phyloP scores from a whole-genome alignment of 345 rosid genomes.

The Populus alba region DNA sequence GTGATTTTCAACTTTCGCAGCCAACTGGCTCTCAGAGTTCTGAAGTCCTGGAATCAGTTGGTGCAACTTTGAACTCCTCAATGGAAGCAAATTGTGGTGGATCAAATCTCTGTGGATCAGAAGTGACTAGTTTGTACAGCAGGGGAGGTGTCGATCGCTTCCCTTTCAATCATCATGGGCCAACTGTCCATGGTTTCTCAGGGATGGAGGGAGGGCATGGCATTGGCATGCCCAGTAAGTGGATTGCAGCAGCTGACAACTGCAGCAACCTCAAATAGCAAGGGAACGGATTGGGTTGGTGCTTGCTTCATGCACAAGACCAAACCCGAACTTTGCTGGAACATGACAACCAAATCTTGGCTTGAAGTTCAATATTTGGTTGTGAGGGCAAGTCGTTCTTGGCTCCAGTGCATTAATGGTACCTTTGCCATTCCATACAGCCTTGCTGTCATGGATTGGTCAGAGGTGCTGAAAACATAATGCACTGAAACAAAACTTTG shows the following conservation, averaged over 20 bases:
- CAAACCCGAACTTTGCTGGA: constrained; percentile 19
- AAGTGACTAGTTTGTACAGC: constrained; percentile 72
- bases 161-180: constrained; percentile 34
- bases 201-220: constrained; percentile 42
- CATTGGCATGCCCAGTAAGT: constrained; percentile 62
- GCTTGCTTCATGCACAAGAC: constrained; percentile 14
- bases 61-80: constrained; percentile 57
- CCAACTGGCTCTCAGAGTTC: constrained; percentile 74
- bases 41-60: constrained; percentile 74
- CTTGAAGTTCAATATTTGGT: constrained; percentile 40
- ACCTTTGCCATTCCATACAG: constrained; percentile 20
- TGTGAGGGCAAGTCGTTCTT: constrained; percentile 96
- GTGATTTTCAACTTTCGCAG: constrained; percentile 20
- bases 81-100: constrained; percentile 46
- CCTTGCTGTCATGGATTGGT: constrained; percentile 10
- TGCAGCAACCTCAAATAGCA: constrained; percentile 62
- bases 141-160: constrained; percentile 34
- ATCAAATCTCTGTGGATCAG: constrained; percentile 52
- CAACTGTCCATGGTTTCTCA: constrained; percentile 42
- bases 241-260: constrained; percentile 61
- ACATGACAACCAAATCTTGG: constrained; percentile 36
- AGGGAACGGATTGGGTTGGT: constrained; percentile 28
- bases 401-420: constrained; percentile 45
- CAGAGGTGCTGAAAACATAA: constrained; percentile 20
- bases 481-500: constrained; percentile 11